These are phyloP conservation scores for Lachancea thermotolerans DNA, from an alignment of 805 yeast species.

Conservation along the genomic window DNA sequence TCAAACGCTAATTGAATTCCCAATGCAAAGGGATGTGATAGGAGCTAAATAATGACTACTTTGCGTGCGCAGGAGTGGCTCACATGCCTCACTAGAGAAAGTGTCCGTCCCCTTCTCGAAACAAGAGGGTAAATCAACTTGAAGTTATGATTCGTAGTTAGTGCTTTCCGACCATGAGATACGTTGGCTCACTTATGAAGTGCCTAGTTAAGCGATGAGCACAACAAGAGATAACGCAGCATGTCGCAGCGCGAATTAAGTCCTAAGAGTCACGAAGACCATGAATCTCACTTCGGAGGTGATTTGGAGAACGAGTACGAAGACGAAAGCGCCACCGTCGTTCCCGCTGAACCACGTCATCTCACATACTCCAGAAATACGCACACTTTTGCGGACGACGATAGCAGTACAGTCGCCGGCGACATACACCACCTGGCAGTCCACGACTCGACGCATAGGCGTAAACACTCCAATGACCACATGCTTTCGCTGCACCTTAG, in stretches of 20 bases:
- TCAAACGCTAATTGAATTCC: too few species aligned
- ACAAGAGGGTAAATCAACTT: too few species aligned
- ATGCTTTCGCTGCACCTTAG: conserved; percentile 39
- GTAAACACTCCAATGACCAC: conserved; percentile 17
- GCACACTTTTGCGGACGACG: conserved; percentile 4
- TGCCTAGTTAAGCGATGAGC: not conserved
- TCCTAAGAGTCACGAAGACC: not conserved
- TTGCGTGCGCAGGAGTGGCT: too few species aligned
- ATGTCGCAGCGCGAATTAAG: conserved; percentile 5
- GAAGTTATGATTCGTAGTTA: too few species aligned
- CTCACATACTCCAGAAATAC: conserved; percentile 1
- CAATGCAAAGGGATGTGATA: too few species aligned
- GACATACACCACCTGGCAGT: conserved; percentile 13
- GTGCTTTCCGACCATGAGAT: too few species aligned
- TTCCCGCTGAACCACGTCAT: conserved; percentile 4
- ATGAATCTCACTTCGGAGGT: not conserved
- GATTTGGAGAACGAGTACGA: conserved; percentile 10
- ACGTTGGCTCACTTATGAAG: not conserved
- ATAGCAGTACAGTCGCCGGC: conserved; percentile 18
- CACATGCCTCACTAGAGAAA: too few species aligned
- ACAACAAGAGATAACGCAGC: not conserved
- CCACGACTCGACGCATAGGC: conserved; percentile 6
- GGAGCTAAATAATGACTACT: too few species aligned
- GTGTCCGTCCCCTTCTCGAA: too few species aligned
- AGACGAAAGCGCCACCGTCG: conserved; percentile 9